phyloP scores from a whole-genome alignment of 768 basidiomycete genomes.

The Lentinula edodes region DNA sequence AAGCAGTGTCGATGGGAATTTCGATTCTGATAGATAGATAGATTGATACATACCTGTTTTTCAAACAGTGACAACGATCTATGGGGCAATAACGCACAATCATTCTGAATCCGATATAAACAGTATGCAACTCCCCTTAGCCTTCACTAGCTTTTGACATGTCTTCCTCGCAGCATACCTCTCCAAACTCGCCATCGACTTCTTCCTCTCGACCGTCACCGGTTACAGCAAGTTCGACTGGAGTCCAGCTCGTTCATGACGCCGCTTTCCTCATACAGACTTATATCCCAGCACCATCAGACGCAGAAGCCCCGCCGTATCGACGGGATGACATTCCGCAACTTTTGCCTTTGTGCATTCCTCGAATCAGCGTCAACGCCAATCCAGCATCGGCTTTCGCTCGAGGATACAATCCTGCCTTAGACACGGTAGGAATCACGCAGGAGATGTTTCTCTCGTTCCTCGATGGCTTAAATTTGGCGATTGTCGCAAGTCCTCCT shows the following conservation, averaged over 20 bases:
- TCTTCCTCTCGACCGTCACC: not conserved
- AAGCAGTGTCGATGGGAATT: not conserved
- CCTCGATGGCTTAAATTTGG: slow-evolving; percentile 19
- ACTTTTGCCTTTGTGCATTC: slow-evolving; percentile 15
- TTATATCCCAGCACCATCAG: slow-evolving; percentile 2
- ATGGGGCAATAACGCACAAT: not conserved
- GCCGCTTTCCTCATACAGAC: slow-evolving; percentile 6
- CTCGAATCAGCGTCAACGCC: slow-evolving; percentile 14
- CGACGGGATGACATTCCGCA: slow-evolving; percentile 3
- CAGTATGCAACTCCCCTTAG: too few species aligned
- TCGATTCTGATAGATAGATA: too few species aligned
- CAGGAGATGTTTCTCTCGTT: slow-evolving; percentile 17
- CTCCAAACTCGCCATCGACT: not conserved
- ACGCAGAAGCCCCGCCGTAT: not conserved
- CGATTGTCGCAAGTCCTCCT: slow-evolving; percentile 20
- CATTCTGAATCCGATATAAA: too few species aligned
- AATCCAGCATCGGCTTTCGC: slow-evolving; percentile 16
- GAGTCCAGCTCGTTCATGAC: slow-evolving; percentile 4
- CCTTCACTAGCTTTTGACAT: not conserved
- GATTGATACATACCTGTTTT: too few species aligned
- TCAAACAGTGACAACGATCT: not conserved
- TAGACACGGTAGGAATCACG: slow-evolving; percentile 13
- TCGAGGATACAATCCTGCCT: slow-evolving; percentile 13
- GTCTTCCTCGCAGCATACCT: not conserved
- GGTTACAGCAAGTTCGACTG: not conserved